Conservation (phyloP, 176 grass and related monocot genomes). For the Guadua angustifolia region DNA sequence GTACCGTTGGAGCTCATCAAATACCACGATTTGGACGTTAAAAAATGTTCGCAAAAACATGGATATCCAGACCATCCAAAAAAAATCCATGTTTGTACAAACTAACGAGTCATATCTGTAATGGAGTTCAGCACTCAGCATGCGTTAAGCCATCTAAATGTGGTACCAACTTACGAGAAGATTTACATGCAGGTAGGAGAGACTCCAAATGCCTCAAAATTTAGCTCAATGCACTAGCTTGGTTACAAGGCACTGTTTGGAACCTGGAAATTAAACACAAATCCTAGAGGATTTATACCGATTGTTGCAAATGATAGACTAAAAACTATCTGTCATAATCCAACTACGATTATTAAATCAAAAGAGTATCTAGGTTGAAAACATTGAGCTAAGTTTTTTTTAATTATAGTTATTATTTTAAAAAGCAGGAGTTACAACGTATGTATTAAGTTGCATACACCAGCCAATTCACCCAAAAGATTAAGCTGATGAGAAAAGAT, state of each 20-base stretch:
- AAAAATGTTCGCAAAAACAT: background rate
- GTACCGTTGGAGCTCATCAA: background rate
- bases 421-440: background rate
- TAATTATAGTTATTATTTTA: background rate
- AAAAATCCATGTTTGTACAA: background rate
- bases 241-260: too few species aligned
- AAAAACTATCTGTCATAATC: background rate
- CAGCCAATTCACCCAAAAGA: too few species aligned
- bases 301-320: background rate
- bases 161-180: too few species aligned
- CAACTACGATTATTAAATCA: background rate
- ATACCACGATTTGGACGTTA: background rate
- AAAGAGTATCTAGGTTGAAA: background rate
- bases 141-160: background rate
- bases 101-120: background rate
- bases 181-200: too few species aligned
- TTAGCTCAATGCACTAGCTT: too few species aligned
- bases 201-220: too few species aligned
- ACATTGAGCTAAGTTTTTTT: background rate
- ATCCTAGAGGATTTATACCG: too few species aligned
- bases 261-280: too few species aligned
- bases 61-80: background rate
- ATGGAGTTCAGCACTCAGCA: background rate
- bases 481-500: too few species aligned
- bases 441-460: too few species aligned